Evolutionary conservation across 169 alveolate species (phyloP), one percentile per base, ranked within the genome.

Genomic region (Babesia bigemina): DNA sequence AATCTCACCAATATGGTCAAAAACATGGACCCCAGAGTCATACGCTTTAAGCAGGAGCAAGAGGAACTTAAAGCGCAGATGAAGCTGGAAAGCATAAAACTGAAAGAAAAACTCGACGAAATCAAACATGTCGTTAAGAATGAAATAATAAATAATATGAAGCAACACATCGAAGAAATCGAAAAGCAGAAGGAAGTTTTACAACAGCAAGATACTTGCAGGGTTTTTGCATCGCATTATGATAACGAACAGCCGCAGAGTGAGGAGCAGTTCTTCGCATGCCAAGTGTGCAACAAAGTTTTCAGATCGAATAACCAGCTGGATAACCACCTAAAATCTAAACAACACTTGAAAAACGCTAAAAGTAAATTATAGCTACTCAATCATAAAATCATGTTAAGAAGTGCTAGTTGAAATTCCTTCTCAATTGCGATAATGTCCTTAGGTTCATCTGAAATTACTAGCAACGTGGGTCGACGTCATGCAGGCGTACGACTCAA

Each of bases 281-380:
- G 91, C 59, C 71, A 59, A 22, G 71, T 29, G 13, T 84, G 91
- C 53, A 56, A 78, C 76, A 84, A 84, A 63, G 60, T 63, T 16
- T 84, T 84, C 60, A 63, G 66, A 57, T 76, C 87, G 6, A 33
- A 42, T 17, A 71, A 78, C 45, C 91, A 84, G 63, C 52, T 57
- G n/a, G 76, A 65, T 49, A 70, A 84, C 10, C 91, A 84, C 71
- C 62, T 58, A 21, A 48, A 70, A 29, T 76, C 87, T 0, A 50
- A 55, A 58, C 81, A 75, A 29, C 91, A 84, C 59, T 12, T 57
- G 17, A 71, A 71, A 44, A 71, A 56, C 45, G 22, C 39, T 21
- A 71, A 24, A 47, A 3, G 9, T 71, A 71, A 59, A 42, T 36
- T 0, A 71, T 4, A 17, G 61, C 29, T 10, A 16, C 7, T 2